Percentiles rank a stretch among this genome's conserved stretches.
These are phyloP conservation scores for Pichiaceae sp. DNA, from an alignment of 1,139 yeast species.

Conservation along the genomic window DNA sequence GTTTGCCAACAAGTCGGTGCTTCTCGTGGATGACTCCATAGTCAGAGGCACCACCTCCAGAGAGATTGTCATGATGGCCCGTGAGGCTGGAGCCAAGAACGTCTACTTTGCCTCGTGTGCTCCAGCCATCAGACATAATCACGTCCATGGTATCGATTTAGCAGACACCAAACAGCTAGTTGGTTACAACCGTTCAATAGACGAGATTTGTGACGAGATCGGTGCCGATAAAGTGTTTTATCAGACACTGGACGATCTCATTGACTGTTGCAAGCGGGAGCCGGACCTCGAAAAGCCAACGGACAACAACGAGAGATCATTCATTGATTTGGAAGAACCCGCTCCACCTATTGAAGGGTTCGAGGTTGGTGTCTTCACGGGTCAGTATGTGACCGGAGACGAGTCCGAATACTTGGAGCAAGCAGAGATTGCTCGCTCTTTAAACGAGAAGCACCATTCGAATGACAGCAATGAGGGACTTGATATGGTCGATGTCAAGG, in stretches of 20 bases:
- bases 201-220: slow-evolving; percentile 66
- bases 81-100: slow-evolving; percentile 91
- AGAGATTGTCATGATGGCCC: slow-evolving; percentile 95
- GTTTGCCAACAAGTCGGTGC: slow-evolving; percentile 76
- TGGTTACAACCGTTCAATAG: slow-evolving; percentile 70
- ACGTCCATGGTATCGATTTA: slow-evolving; percentile 92
- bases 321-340: slow-evolving; percentile 14
- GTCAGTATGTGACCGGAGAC: slow-evolving; percentile 84
- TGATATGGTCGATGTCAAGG: slow-evolving; percentile 60
- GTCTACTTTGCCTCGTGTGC: slow-evolving; percentile 97
- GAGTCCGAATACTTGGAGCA: slow-evolving; percentile 77
- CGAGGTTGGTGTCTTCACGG: slow-evolving; percentile 98
- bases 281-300: slow-evolving; percentile 25
- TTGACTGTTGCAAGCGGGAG: slow-evolving; percentile 65
- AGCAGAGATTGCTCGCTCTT: slow-evolving; percentile 76
- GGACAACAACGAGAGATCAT: slow-evolving; percentile 21
- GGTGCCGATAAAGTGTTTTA: slow-evolving; percentile 91
- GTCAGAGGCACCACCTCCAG: slow-evolving; percentile 96
- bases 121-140: slow-evolving; percentile 92
- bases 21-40: slow-evolving; percentile 92
- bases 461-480: slow-evolving; percentile 26
- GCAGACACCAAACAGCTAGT: slow-evolving; percentile 94
- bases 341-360: slow-evolving; percentile 42
- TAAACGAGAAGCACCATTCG: slow-evolving; percentile 57
- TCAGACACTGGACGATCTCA: slow-evolving; percentile 75